phyloP scores from a whole-genome alignment of 225 moss, liverwort and hornwort species.

The Climacium dendroides region DNA sequence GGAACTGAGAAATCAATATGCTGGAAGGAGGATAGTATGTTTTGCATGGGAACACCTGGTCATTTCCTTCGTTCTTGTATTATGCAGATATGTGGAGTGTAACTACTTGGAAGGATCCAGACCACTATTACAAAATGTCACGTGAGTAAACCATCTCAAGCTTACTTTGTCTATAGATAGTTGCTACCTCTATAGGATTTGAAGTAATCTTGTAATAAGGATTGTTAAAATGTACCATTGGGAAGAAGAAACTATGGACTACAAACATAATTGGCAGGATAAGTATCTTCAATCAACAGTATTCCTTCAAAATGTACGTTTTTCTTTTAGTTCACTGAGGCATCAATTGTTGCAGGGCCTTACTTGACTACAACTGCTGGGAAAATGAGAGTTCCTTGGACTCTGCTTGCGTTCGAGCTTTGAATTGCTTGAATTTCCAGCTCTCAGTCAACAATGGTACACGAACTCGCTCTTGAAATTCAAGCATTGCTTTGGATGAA shows the following conservation, averaged over 20 bases:
- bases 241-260: background rate
- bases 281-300: background rate
- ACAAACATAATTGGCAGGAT: background rate
- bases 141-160: conserved; percentile 8
- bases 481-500: background rate
- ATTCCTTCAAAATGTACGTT: background rate
- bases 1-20: background rate
- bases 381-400: background rate
- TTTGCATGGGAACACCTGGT: background rate
- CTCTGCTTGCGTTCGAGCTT: conserved; percentile 9
- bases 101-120: conserved; percentile 22
- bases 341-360: background rate
- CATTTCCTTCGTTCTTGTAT: background rate
- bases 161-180: background rate
- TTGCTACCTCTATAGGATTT: background rate
- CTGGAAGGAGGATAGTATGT: background rate
- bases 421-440: conserved; percentile 25
- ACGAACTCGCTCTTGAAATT: background rate
- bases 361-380: conserved; percentile 30
- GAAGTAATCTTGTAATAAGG: background rate
- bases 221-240: background rate
- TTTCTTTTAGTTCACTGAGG: background rate
- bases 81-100: conserved; percentile 14
- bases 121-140: conserved; percentile 1
- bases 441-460: conserved; percentile 12